Conservation (phyloP, 306 rosid species). For the Begonia fuchsioides region DNA sequence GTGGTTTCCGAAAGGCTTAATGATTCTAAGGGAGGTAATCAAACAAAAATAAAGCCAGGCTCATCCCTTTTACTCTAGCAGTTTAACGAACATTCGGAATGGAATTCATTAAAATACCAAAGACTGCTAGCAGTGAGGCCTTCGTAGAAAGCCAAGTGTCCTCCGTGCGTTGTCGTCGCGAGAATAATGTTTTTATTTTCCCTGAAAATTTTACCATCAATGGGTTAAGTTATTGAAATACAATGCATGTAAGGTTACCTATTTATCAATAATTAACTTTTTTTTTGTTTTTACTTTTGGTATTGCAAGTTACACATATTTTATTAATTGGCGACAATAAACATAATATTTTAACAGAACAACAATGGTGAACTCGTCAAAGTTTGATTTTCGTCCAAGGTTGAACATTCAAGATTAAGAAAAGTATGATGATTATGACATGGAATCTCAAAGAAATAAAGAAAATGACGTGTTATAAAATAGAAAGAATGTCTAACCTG, state of each 20-base stretch:
- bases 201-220: slow-evolving; percentile 14
- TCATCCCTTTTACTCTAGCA: neutral
- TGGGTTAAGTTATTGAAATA: neutral
- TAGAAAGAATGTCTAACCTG: slow-evolving; percentile 29
- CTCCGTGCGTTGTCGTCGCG: slow-evolving; percentile 68
- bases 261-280: no score
- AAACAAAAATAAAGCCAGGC: no score
- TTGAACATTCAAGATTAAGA: no score
- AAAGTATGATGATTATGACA: neutral
- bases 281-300: no score
- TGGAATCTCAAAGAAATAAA: neutral
- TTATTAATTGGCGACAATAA: no score
- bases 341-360: no score
- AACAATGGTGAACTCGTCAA: no score
- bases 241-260: neutral
- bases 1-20: no score
- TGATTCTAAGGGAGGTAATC: no score
- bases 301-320: no score
- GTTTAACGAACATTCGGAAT: neutral
- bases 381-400: no score
- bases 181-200: slow-evolving; percentile 52
- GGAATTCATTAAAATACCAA: slow-evolving; percentile 25
- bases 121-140: slow-evolving; percentile 68
- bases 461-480: neutral
- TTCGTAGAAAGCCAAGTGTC: slow-evolving; percentile 79